Conservation (phyloP, 2,329 filamentous ascomycete species). For the Orbilia oligospora region DNA sequence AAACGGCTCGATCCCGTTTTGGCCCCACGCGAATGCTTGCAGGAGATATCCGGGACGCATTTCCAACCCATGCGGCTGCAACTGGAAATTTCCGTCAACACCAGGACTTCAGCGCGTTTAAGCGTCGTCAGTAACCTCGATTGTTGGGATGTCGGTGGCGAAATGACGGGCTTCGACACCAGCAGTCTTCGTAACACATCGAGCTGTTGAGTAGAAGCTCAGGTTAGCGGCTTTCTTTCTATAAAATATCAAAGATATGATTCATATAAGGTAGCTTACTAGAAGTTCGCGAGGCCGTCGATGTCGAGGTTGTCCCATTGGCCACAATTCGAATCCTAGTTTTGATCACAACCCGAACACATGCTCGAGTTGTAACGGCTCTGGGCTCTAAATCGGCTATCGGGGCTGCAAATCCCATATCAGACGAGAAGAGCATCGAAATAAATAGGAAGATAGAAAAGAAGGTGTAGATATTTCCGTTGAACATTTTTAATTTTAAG, state of each 20-base stretch:
- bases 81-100: conserved; percentile 22
- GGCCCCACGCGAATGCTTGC: neutral
- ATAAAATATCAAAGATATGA: neutral
- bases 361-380: conserved; percentile 5
- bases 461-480: neutral
- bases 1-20: conserved; percentile 4
- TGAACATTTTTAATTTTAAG: conserved; percentile 14
- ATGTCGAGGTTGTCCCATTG: conserved; percentile 32
- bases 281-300: conserved; percentile 16
- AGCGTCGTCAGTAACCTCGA: conserved; percentile 27
- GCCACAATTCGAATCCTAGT: conserved; percentile 22
- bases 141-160: conserved; percentile 37
- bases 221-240: neutral
- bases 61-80: neutral
- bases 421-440: conserved; percentile 8
- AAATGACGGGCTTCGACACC: conserved; percentile 17
- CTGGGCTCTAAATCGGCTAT: conserved; percentile 23
- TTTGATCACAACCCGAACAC: conserved; percentile 29
- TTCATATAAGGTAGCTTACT: conserved; percentile 16
- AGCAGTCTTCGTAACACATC: conserved; percentile 30
- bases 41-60: conserved; percentile 17
- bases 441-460: conserved; percentile 18
- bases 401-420: conserved; percentile 1
- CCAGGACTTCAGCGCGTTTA: conserved; percentile 2
- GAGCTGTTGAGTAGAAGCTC: conserved; percentile 6